These are phyloP conservation scores for Volutella citrinella DNA, from an alignment of 2,329 filamentous ascomycete genomes.

Conservation along the genomic window DNA sequence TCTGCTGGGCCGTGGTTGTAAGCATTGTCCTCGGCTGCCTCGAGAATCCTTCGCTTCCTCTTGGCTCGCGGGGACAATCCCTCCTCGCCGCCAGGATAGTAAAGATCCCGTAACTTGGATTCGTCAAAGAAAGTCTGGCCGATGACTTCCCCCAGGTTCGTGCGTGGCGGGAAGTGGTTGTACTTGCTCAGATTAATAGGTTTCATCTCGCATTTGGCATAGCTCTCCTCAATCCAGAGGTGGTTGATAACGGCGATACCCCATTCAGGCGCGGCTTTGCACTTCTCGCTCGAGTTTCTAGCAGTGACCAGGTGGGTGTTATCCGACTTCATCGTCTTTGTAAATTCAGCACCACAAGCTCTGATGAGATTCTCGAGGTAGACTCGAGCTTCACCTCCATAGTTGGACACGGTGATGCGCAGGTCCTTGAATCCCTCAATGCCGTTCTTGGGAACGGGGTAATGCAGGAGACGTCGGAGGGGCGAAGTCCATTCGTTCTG, in stretches of 20 bases:
- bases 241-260: conserved; percentile 88
- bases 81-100: conserved; percentile 62
- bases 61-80: conserved; percentile 40
- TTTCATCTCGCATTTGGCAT: conserved; percentile 79
- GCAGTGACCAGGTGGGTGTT: conserved; percentile 96
- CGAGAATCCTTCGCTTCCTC: conserved; percentile 48
- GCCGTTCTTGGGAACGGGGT: conserved; percentile 74
- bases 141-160: conserved; percentile 89
- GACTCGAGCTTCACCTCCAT: conserved; percentile 87
- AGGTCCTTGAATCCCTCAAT: conserved; percentile 75
- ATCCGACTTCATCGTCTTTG: conserved; percentile 90
- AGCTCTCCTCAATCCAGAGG: conserved; percentile 96
- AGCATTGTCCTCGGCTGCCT: conserved; percentile 50
- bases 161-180: conserved; percentile 80
- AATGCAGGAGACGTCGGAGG: conserved; percentile 78
- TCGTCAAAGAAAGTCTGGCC: conserved; percentile 82
- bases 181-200: conserved; percentile 72
- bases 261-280: conserved; percentile 89
- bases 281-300: conserved; percentile 87
- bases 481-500: conserved; percentile 88
- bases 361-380: conserved; percentile 91
- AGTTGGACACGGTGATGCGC: conserved; percentile 90
- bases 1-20: conserved; percentile 45
- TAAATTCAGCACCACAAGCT: conserved; percentile 83
- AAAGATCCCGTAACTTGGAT: conserved; percentile 57